Evolutionary conservation across 805 yeast genomes (phyloP).

Genomic region (Hanseniaspora nectarophila): DNA sequence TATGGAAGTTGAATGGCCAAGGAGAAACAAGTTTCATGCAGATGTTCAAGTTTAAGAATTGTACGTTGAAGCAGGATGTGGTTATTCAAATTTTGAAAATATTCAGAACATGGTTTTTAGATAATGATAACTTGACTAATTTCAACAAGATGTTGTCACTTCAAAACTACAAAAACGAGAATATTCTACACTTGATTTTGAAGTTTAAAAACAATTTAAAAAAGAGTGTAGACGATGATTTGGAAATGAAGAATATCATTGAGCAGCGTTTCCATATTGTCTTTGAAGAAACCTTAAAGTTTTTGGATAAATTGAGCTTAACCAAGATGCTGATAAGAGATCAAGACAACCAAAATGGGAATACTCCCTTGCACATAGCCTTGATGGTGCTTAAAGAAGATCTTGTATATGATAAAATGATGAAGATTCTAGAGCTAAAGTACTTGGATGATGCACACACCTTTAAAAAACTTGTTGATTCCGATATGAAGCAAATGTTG

Average conservation of each 20-base stretch:
- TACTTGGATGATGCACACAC: constrained; percentile 74
- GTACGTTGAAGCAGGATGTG: constrained; percentile 30
- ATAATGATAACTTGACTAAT: not conserved
- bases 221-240: not conserved
- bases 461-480: constrained; percentile 11
- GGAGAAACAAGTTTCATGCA: constrained; percentile 86
- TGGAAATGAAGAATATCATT: not conserved
- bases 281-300: not conserved
- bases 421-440: constrained; percentile 43
- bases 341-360: not conserved
- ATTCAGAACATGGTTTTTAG: constrained; percentile 28
- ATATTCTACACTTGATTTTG: constrained; percentile 62
- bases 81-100: constrained; percentile 60
- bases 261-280: not conserved
- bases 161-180: constrained; percentile 6
- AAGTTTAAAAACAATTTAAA: constrained; percentile 24
- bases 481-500: not conserved
- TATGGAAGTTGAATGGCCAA: constrained; percentile 43
- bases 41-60: constrained; percentile 75
- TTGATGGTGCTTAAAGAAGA: not conserved
- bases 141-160: not conserved
- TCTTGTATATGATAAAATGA: constrained; percentile 21
- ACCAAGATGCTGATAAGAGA: not conserved
- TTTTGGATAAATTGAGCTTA: not conserved
- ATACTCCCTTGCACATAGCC: not conserved